Conservation (phyloP, 345 rosid genomes). For the Psidium guajava region DNA sequence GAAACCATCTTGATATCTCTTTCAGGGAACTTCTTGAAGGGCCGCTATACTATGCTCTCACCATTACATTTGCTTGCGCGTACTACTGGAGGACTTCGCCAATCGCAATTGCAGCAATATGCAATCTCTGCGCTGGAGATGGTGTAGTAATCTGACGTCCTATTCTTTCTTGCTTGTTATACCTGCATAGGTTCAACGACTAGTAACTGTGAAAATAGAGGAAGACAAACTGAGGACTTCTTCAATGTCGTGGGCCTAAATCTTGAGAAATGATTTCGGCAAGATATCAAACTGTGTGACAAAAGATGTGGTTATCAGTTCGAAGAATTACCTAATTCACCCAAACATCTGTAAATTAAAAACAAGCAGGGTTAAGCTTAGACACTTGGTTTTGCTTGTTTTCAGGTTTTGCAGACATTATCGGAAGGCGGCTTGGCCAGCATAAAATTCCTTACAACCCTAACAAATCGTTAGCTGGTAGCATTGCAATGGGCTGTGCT, state of each 20-base stretch:
- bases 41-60: conserved; percentile 63
- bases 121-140: conserved; percentile 99
- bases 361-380: neutral
- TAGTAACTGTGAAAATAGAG: neutral
- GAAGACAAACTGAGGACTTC: neutral
- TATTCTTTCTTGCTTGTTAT: neutral
- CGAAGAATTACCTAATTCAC: neutral
- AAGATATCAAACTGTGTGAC: neutral
- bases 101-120: conserved; percentile 57
- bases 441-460: conserved; percentile 72
- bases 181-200: neutral
- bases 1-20: conserved; percentile 3
- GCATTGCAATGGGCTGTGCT: conserved; percentile 60
- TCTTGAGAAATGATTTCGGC: neutral
- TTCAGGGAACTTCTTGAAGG: conserved; percentile 93
- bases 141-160: conserved; percentile 27
- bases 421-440: conserved; percentile 66
- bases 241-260: neutral
- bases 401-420: conserved; percentile 80
- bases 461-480: conserved; percentile 75
- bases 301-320: neutral
- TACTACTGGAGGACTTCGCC: conserved; percentile 85
- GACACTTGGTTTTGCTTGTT: neutral
- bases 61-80: conserved; percentile 51
- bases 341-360: neutral